Evolutionary conservation across 2,329 filamentous ascomycete species (phyloP), one percentile per base, ranked within the genome.

Genomic region (Pseudovirgaria hyperparasitica): DNA sequence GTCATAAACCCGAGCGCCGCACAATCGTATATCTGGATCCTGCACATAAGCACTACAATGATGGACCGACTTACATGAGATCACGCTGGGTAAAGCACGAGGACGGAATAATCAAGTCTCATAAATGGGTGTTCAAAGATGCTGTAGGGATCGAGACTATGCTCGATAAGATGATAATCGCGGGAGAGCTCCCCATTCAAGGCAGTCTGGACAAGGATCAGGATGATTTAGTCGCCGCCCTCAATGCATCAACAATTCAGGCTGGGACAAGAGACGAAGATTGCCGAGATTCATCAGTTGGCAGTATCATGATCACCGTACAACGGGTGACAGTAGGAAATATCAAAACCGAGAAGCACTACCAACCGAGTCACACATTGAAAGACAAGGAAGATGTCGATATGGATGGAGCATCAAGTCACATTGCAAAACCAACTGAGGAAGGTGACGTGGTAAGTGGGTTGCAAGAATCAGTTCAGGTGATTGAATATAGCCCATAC

Each of bases 21-120:
- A 14, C 22, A 11, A 30, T 40, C 16, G 26, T 42, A 16, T 38
- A 38, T 25, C 28, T 36, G 4, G 37, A 42, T 29, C 34, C 36
- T 7, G 12, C n/a, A 2, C 14, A 41, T 17, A 15, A 18, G 7
- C 26, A 41, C 5, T 37, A 32, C 27, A 16, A 21, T 5, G 16
- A 29, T 29, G 38, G 38, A n/a, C 27, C 26, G 17, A 27, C 39
- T 12, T 2, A 10, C 2, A 12, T 41, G 14, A 33, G 24, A 18
- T 16, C 25, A 21, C 28, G 39, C 7, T 33, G 25, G 30, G 22
- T 36, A 7, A 16, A 34, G 22, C 25, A 20, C 10, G n/a, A 61
- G 29, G 60, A 65, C 35, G 58, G 59, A 13, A 50, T 46, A 28
- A 44, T 65, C 16, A 52, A 49, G 23, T 53, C 60, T 14, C 58